A percentile compares a stretch with the other conserved stretches of the same genome.
These are phyloP conservation scores for Phytophthora pini DNA, from an alignment of 352 stramenopile genomes.

Conservation along the genomic window DNA sequence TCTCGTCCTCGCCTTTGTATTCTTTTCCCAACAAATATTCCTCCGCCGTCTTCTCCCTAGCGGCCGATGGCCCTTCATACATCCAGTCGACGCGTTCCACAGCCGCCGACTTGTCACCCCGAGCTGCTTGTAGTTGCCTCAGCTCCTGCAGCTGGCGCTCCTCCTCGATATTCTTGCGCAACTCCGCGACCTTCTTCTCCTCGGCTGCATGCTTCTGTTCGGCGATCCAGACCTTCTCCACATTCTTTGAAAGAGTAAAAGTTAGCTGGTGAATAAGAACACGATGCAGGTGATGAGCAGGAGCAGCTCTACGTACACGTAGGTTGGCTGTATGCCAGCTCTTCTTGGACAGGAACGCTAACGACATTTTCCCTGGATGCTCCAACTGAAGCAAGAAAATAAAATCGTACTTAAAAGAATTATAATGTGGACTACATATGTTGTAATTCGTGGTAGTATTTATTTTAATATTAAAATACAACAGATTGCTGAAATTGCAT, in stretches of 20 bases:
- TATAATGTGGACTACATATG: too few species aligned
- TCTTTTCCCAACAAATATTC: conserved; percentile 96
- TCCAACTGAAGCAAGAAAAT: too few species aligned
- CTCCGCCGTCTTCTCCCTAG: conserved; percentile 72
- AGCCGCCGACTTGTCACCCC: conserved; percentile 80
- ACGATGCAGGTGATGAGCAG: neutral
- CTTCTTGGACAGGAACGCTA: conserved; percentile 97
- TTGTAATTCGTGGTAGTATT: neutral
- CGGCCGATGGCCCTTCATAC: conserved; percentile 94
- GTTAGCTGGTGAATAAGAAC: conserved; percentile 1
- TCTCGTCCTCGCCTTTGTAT: conserved; percentile 57
- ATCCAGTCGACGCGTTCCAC: conserved; percentile 96
- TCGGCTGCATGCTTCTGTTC: conserved; percentile 96
- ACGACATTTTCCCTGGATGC: conserved; percentile 59
- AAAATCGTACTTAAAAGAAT: too few species aligned
- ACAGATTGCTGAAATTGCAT: neutral
- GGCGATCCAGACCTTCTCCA: conserved; percentile 97
- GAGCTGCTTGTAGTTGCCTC: conserved; percentile 87
- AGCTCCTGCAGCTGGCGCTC: conserved; percentile 97
- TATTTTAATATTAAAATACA: neutral
- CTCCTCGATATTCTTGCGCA: conserved; percentile 96
- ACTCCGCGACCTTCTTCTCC: conserved; percentile 93
- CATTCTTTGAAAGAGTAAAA: conserved; percentile 77
- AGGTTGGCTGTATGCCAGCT: conserved; percentile 98
- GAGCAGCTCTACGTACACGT: conserved; percentile 52